Evolutionary conservation across 2,329 filamentous ascomycete species (phyloP), one percentile per base, ranked within the genome.

Genomic region (Phaeosphaeriaceae sp.): DNA sequence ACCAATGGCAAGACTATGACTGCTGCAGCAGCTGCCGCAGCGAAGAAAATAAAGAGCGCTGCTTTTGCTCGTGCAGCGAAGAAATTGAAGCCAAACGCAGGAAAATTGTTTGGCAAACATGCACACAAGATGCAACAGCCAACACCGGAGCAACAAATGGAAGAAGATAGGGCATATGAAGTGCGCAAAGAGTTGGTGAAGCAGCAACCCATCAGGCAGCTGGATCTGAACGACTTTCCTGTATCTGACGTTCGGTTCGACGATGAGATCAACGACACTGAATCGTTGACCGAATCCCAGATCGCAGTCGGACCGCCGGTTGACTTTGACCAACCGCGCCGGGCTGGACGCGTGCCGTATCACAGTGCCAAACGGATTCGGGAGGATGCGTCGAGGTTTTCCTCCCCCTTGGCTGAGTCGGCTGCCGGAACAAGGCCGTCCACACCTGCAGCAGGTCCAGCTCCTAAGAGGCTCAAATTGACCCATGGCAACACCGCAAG

Each of bases 241-340:
- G 55, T 70, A 17, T 77, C 75, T 7, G 72, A 76, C 41, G 67
- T 73, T 21, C 73, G 75, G 48, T 76, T 75, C 45, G 73, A 76
- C 51, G 72, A 77, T 51, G 74, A 77, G 61, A 72, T 72, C 48
- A 62, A 71, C 22, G 72, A 76, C 49, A 76, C 74, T 7, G 74
- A 75, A 57, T 75, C 73, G 56, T 48, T 76, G 54, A 75, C 74
- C 5, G 71, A 74, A 44, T 75, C 74, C 17, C 70, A 73, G 57
- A 73, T 73, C 47, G 74, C 74, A 19, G 70, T 76, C 41, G 73
- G 73, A 19, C 73, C 73, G 33, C 74, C 74, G 27, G 67, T 74
- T 9, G 68, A 74, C 54, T 66, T 63, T 55, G 66, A 69, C 59
- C 66, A 68, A 53, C 69, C 68, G 19, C 69, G 72, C 54, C 71